Evolutionary conservation across 768 basidiomycete species (phyloP), one percentile per base, ranked within the genome.

Genomic region (Tylopilus vinaceipallidus): DNA sequence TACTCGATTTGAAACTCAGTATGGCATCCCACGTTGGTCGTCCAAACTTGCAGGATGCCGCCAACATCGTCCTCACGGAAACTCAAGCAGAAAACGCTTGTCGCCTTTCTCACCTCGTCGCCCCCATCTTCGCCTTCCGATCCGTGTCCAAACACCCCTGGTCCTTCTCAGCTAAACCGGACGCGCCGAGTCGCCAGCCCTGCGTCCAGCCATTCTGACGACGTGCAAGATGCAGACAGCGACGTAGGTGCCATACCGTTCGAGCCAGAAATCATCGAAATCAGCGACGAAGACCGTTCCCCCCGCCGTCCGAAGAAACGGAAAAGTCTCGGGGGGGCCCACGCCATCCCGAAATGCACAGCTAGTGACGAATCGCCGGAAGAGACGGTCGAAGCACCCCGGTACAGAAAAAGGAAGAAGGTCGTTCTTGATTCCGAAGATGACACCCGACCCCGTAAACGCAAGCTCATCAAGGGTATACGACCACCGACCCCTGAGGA

Each of bases 231-330:
- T 40, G 56, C 66, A 27, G 74, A 74, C 42, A 74, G 78, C 43
- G 76, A 77, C 50, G 73, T 82, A 34, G 75, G 71, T 14, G 75
- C 69, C 23, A 82, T 85, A 42, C 75, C 60, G 37, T 78, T 86
- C 42, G 77, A 77, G 50, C 68, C 75, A 16, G 53, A 68, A 23
- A 40, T 34, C 26, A 9, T 47, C 4, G 56, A 56, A n/a, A 39
- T 53, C 40, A 61, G 58, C 46, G 66, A 63, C 22, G 58, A 62
- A 45, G 63, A 62, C 26, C 52, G 54, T 23, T 56, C 60, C 12
- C 62, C 66, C 29, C 62, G 56, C 45, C 58, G 59, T 36, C 63
- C 62, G 26, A 66, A 57, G 50, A 49, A 47, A 47, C 52, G 46
- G 30, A 60, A 42, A 40, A 43, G 41, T 34, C 52, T 52, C 13